Evolutionary conservation across 371 early-diverging fungal species (phyloP), one percentile per base, ranked within the genome.

Genomic region (Syncephalis fuscata): DNA sequence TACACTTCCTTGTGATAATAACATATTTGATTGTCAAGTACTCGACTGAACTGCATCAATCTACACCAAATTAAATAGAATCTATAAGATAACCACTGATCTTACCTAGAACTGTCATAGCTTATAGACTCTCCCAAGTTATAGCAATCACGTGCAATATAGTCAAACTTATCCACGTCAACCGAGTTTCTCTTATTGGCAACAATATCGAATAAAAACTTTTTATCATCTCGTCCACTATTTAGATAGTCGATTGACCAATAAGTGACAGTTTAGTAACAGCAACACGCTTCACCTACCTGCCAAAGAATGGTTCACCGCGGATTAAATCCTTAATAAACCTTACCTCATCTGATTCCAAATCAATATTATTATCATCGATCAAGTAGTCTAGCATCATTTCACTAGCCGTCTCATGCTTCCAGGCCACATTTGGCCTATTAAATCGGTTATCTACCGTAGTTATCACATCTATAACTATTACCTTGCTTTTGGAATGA

Each of bases 151-250:
- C 98, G 68, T 54, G 78, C 74, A 40, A 97, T 70, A 53, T 95
- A 97, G 60, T 97, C 98, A 63, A 92, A 94, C 64, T 92, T 92
- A 64, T 97, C 98, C 15, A 95, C 96, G 60, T 97, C 98, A 19
- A 95, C 71, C 24, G 82, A 80, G 54, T 88, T 94, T 47, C 81
- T 69, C 59, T 91, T 82, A 67, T 97, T 97, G 36, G 92, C 85
- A 0, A 97, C 96, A 53, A 97, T 90, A 50, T 97, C 91, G 68
- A 88, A 95, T 44, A 95, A 54, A 54, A 88, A 97, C 16, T 57
- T 55, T 37, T 69, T 66, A 1, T 73, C 63, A 22, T 56, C 53
- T 39, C 3, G 2, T 16, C 11, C 22, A 9, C 41, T 50, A n/a
- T 55, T 51, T 26, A 46, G 26, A 21, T 11, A 43, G 25, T 19